These are phyloP conservation scores for Ceratocystis cubensis DNA, from an alignment of 2,329 filamentous ascomycete genomes.

Conservation along the genomic window DNA sequence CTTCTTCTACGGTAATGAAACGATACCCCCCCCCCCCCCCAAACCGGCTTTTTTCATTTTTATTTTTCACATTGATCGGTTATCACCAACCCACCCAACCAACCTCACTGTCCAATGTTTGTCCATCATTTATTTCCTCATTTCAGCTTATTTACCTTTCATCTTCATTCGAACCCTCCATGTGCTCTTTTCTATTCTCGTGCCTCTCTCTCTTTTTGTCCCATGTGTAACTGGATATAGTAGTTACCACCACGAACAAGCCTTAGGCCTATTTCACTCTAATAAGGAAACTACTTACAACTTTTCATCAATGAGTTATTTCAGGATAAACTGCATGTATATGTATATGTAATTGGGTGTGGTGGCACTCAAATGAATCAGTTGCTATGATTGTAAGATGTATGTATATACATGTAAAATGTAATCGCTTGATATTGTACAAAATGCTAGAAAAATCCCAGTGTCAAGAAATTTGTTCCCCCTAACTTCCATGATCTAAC, in stretches of 20 bases:
- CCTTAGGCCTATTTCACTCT: neutral
- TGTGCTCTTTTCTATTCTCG: neutral
- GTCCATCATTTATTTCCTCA: neutral
- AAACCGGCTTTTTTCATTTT: neutral
- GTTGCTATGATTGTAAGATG: neutral
- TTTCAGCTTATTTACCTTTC: slow-evolving; percentile 2
- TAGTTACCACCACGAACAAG: too few species aligned
- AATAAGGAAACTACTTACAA: neutral
- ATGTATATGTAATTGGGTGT: neutral
- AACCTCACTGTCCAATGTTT: neutral
- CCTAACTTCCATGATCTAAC: neutral
- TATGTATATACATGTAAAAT: neutral
- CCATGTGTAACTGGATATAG: too few species aligned
- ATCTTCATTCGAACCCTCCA: neutral
- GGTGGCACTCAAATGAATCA: neutral
- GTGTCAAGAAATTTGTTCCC: slow-evolving; percentile 12
- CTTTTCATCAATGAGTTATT: neutral
- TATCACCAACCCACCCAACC: neutral
- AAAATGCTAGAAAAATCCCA: slow-evolving; percentile 2
- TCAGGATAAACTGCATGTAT: too few species aligned
- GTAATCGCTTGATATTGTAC: slow-evolving; percentile 4
- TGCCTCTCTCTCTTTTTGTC: neutral
- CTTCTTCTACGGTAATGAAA: slow-evolving; percentile 12
- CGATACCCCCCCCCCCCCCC: neutral
- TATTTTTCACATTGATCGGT: neutral